Evolutionary conservation across 1,284 basidiomycete genomes (phyloP).

Genomic region (Hymenochaete sp.): DNA sequence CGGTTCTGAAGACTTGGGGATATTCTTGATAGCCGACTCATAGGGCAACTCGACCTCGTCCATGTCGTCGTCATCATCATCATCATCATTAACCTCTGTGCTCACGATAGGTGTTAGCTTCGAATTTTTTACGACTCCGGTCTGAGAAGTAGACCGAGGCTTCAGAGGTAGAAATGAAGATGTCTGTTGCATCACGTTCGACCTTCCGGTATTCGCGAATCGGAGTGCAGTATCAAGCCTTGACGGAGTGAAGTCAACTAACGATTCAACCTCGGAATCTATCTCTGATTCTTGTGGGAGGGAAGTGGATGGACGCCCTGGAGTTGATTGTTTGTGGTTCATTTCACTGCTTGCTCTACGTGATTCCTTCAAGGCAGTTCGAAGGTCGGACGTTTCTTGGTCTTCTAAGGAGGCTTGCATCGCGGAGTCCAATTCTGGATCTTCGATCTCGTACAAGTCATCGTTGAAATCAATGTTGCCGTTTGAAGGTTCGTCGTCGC

Average conservation of each 20-base stretch:
- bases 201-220: constrained; percentile 14
- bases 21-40: neutral
- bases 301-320: too few species aligned
- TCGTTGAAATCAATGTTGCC: constrained; percentile 1
- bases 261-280: neutral
- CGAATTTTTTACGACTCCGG: constrained; percentile 7
- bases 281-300: too few species aligned
- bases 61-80: constrained; percentile 37
- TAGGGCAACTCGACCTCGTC: constrained; percentile 30
- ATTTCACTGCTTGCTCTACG: neutral
- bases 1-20: too few species aligned
- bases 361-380: constrained; percentile 15
- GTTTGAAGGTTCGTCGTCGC: neutral
- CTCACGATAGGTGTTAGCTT: neutral
- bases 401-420: constrained; percentile 20
- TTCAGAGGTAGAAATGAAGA: constrained; percentile 11
- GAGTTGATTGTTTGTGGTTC: too few species aligned
- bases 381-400: constrained; percentile 18
- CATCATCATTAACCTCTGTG: constrained; percentile 19
- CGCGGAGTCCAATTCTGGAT: constrained; percentile 20
- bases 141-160: constrained; percentile 1
- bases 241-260: constrained; percentile 12
- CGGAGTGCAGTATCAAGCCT: constrained; percentile 14
- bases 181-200: neutral
- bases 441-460: constrained; percentile 3